phyloP scores from a whole-genome alignment of 2,329 filamentous ascomycete genomes.

The Clarireedia hainanense region DNA sequence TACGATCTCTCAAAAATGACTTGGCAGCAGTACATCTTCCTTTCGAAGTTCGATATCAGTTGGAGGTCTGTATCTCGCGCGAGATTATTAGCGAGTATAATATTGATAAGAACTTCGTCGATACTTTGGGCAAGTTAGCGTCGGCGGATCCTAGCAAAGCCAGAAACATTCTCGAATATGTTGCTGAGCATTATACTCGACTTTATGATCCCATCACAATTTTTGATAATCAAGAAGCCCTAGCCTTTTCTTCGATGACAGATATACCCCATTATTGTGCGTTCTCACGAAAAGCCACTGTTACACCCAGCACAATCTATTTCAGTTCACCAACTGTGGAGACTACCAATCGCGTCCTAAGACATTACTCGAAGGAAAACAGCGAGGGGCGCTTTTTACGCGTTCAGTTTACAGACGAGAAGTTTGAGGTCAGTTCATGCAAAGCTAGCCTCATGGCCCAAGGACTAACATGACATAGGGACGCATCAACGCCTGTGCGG shows the following conservation, averaged over 20 bases:
- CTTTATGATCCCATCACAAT: conserved; percentile 66
- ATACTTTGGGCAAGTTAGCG: conserved; percentile 46
- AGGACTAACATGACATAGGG: conserved; percentile 36
- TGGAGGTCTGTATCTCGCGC: conserved; percentile 87
- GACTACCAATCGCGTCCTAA: conserved; percentile 78
- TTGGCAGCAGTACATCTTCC: conserved; percentile 39
- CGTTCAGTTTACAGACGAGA: conserved; percentile 84
- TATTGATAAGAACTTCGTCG: conserved; percentile 60
- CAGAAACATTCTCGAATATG: conserved; percentile 62
- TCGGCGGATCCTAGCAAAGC: conserved; percentile 40
- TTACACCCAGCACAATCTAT: conserved; percentile 80
- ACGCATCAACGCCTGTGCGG: conserved; percentile 47
- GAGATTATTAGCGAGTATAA: conserved; percentile 69
- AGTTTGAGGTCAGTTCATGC: conserved; percentile 28
- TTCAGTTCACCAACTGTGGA: conserved; percentile 73
- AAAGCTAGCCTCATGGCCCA: conserved; percentile 18
- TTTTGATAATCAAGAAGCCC: conserved; percentile 49
- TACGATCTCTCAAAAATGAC: conserved; percentile 14
- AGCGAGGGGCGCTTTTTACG: conserved; percentile 73
- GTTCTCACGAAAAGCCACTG: conserved; percentile 63
- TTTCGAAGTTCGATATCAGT: conserved; percentile 76
- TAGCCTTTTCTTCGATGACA: conserved; percentile 38
- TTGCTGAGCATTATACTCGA: conserved; percentile 51
- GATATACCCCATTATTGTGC: conserved; percentile 65
- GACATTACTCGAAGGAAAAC: conserved; percentile 54